Conservation (phyloP, 106 monocot species). For the Platanthera zijinensis region DNA sequence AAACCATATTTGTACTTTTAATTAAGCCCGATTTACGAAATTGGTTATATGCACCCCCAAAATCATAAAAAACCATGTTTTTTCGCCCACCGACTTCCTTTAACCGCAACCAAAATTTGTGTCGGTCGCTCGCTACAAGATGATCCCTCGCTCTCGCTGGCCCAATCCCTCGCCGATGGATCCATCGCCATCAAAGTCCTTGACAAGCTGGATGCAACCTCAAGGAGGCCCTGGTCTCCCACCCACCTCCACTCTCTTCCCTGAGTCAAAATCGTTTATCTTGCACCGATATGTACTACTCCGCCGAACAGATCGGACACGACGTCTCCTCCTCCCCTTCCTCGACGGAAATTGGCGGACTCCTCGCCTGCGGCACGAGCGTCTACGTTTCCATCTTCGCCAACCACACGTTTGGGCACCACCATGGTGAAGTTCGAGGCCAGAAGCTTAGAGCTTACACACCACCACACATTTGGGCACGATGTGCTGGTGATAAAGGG, state of each 20-base stretch:
- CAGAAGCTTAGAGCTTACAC: conserved; percentile 85
- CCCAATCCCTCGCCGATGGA: too few relatives aligned
- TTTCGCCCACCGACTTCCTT: too few relatives aligned
- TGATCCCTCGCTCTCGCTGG: too few relatives aligned
- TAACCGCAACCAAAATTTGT: too few relatives aligned
- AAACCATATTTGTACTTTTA: too few relatives aligned
- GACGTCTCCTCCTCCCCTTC: conserved; percentile 23
- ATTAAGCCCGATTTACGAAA: too few relatives aligned
- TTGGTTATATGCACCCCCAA: too few relatives aligned
- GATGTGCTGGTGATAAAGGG: conserved; percentile 77
- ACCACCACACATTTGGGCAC: conserved; percentile 85
- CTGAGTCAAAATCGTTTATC: conserved; percentile 50
- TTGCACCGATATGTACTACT: conserved; percentile 73
- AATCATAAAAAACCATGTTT: too few relatives aligned
- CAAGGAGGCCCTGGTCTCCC: conserved; percentile 53
- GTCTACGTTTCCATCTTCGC: conserved; percentile 85
- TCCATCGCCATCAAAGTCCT: too few relatives aligned
- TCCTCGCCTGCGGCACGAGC: conserved; percentile 80
- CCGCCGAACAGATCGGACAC: conserved; percentile 43
- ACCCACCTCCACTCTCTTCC: conserved; percentile 69
- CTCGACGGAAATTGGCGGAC: conserved; percentile 40
- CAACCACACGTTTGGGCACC: conserved; percentile 79
- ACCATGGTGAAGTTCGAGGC: conserved; percentile 66
- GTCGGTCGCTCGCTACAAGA: too few relatives aligned
- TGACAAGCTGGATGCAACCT: conserved; percentile 33